Conservation (phyloP, 2,329 filamentous ascomycete genomes). For the Fusarium gaditjirri region DNA sequence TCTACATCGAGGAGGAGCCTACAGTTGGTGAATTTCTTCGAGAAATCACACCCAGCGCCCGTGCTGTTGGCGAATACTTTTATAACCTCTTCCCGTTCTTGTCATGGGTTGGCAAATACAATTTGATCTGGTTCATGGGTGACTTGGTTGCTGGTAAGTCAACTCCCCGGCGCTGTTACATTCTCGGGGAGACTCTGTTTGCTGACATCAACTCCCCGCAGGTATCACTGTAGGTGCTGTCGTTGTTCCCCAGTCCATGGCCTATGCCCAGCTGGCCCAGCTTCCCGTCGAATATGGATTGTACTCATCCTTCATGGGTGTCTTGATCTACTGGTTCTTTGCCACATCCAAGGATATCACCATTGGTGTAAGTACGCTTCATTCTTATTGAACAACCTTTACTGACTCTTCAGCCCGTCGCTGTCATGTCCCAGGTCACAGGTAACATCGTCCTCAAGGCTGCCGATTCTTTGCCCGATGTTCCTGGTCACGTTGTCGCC, state of each 20-base stretch:
- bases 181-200: slow-evolving; percentile 5
- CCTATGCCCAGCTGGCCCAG: slow-evolving; percentile 61
- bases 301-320: slow-evolving; percentile 91
- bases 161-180: neutral
- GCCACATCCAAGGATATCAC: slow-evolving; percentile 94
- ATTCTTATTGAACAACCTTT: neutral
- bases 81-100: slow-evolving; percentile 60
- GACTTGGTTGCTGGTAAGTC: slow-evolving; percentile 58
- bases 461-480: slow-evolving; percentile 51
- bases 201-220: slow-evolving; percentile 40
- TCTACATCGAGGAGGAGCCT: slow-evolving; percentile 55
- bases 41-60: slow-evolving; percentile 51
- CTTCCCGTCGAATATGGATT: slow-evolving; percentile 62
- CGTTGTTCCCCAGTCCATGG: slow-evolving; percentile 66
- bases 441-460: slow-evolving; percentile 59
- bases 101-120: slow-evolving; percentile 63
- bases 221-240: slow-evolving; percentile 62
- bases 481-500: slow-evolving; percentile 57
- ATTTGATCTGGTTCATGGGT: slow-evolving; percentile 58
- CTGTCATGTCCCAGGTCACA: slow-evolving; percentile 64
- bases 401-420: slow-evolving; percentile 58
- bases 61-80: slow-evolving; percentile 49
- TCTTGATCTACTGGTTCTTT: slow-evolving; percentile 96
- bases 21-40: slow-evolving; percentile 55
- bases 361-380: slow-evolving; percentile 72